Base-by-base conservation (phyloP, 139 green algal species). In the Chlamydomonas incerta region DNA sequence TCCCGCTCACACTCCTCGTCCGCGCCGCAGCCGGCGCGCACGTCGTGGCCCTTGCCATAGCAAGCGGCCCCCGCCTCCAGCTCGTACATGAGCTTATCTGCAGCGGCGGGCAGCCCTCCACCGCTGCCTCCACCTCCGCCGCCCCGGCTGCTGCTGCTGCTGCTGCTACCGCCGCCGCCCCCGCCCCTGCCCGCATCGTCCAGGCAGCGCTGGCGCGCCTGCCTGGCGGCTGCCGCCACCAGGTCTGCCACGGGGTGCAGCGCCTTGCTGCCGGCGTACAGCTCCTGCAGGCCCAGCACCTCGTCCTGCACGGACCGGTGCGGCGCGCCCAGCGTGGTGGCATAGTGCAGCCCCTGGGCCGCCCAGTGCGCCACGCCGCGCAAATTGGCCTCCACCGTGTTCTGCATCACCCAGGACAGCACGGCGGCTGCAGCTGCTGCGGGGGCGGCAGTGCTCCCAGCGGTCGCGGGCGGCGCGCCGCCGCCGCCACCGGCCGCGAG, bases 1-100 rank as follows among this genome's bases (percentile, higher is more conserved):
- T 93, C 90, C 28, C 89, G 60, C 81, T 95, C 92, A 70, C 86
- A 91, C 86, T 93, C 89, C 83, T 95, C 87, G 52, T 89, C 82
- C 6, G 63, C 74, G 13, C 65, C 58, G 21, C 34, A 26, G 29
- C 67, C 80, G 0, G 67, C 80, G 5, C 58, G 4, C 23, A 85
- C 80, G 13, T 46, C 2, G 47, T 79, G 52, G 26, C 80, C 80
- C 31, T 65, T 52, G 69, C 81, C 81, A 26, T 80, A 58, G 57
- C 60, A 2, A 8, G 37, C 52, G 5, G 31, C 55, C n/a, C 2
- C 33, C n/a, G 24, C 18, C 73, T 10, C 31, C 8, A 81, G 14
- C 15, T n/a, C 13, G 17, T 10, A 1, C 20, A 74, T 18, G 20
- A 74, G 68, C 68, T 52, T 1, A 34, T 21, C 14, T 34, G 52